Conservation (phyloP, 345 rosid species). For the thale cress (Arabidopsis thaliana) region DNA sequence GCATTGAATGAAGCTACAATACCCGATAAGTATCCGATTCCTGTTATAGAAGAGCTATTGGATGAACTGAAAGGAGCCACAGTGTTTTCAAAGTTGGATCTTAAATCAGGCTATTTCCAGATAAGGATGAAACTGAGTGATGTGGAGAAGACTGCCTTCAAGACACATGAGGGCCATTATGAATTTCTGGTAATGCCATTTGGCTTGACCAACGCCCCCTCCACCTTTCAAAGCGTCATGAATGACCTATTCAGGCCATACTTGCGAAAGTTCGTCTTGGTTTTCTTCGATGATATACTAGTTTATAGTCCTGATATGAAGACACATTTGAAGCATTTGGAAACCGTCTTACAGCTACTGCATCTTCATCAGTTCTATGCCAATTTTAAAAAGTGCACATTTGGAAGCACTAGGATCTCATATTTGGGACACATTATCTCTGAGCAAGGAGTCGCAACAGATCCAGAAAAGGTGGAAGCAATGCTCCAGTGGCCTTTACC, state of each 20-base stretch:
- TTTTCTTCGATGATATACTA: neutral
- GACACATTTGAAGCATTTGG: fast-evolving
- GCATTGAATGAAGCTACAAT: neutral
- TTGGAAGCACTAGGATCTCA: fast-evolving
- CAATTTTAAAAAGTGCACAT: neutral
- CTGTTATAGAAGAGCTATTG: neutral
- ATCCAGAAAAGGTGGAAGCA: neutral
- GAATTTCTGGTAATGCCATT: neutral
- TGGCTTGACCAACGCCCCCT: fast-evolving
- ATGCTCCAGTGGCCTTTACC: neutral
- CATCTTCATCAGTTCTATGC: neutral
- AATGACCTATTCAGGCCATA: fast-evolving
- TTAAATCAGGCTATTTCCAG: neutral
- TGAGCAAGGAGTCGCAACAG: neutral
- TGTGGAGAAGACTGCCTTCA: neutral
- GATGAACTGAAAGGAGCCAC: neutral
- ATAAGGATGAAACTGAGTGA: fast-evolving
- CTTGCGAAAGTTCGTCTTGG: neutral
- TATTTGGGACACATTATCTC: neutral
- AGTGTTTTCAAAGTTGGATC: neutral
- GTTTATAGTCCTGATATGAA: fast-evolving
- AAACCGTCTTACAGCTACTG: fast-evolving
- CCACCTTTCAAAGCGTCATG: neutral
- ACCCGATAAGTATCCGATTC: fast-evolving
- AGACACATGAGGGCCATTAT: fast-evolving